These are phyloP conservation scores for Tolypocladium endophyticum DNA, from an alignment of 2,329 filamentous ascomycete species.

Conservation along the genomic window DNA sequence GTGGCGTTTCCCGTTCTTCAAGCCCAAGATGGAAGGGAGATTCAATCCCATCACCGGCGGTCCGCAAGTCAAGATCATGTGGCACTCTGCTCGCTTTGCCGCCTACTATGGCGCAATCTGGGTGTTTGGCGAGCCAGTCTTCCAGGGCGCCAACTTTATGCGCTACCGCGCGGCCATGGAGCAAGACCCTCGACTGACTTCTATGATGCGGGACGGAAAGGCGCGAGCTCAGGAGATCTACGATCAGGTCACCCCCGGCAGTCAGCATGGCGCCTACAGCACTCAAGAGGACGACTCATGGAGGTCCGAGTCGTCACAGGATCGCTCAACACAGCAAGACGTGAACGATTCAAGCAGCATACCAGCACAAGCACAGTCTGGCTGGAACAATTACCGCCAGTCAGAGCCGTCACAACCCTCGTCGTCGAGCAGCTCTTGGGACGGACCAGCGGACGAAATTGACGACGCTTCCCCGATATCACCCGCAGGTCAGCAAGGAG, in stretches of 20 bases:
- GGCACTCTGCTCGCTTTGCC: slow-evolving; percentile 25
- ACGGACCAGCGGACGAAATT: slow-evolving; percentile 13
- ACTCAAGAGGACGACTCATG: slow-evolving; percentile 6
- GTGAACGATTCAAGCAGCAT: slow-evolving; percentile 1
- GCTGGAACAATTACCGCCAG: slow-evolving; percentile 7
- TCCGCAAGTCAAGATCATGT: slow-evolving; percentile 13
- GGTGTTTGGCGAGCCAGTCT: slow-evolving; percentile 15
- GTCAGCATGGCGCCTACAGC: background rate
- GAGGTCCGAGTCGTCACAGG: slow-evolving; percentile 7
- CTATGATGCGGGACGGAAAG: slow-evolving; percentile 11
- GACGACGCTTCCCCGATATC: slow-evolving; percentile 36
- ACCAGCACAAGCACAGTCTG: slow-evolving; percentile 2
- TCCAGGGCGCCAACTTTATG: slow-evolving; percentile 17
- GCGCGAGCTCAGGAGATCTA: slow-evolving; percentile 6
- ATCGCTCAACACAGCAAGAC: slow-evolving; percentile 1
- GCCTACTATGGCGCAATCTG: slow-evolving; percentile 18
- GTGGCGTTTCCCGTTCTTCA: slow-evolving; percentile 30
- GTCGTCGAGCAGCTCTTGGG: slow-evolving; percentile 11
- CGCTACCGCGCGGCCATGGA: slow-evolving; percentile 11
- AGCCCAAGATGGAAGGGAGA: slow-evolving; percentile 16
- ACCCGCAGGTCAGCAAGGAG: slow-evolving; percentile 11
- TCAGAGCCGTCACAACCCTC: slow-evolving; percentile 4
- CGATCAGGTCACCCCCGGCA: slow-evolving; percentile 6
- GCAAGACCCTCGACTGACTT: slow-evolving; percentile 18
- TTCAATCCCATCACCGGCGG: slow-evolving; percentile 22